Evolutionary conservation across 1,139 yeast species (phyloP), one percentile per base, ranked within the genome.

Genomic region (Yamadazyma siamensis): DNA sequence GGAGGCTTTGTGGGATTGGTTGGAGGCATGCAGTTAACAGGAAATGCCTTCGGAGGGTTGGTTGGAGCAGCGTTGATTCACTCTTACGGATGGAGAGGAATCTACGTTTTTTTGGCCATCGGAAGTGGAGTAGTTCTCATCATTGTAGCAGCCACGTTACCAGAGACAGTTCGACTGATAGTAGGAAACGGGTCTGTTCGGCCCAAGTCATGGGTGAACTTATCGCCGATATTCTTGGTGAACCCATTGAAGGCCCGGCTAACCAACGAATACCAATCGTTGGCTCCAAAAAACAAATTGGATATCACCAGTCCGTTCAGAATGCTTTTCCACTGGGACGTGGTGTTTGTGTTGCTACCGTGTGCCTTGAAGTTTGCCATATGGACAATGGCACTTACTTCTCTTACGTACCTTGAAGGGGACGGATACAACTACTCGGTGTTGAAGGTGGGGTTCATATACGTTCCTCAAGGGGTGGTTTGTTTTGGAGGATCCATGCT

Each of bases 1-100:
- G 71, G 71, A 3, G 58, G 65, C 1, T 64, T 63, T 47, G 65
- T 65, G 15, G 70, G 71, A 0, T 36, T 55, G 5, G 61, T 61
- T 1, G 39, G 54, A 8, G 71, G 71, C 1, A 46, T 57, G 36
- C 63, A 59, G 27, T 41, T 63, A 23, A 47, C 60, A 4, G 71
- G 71, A 1, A 61, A 61, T 35, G 69, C 67, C 2, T 50, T 64
- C 35, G 71, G 70, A 3, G 63, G 66, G 1, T 39, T 65, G n/a
- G 39, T 64, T 3, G 71, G 71, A 2, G 64, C 70, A 2, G 62
- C 54, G 1, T 42, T 65, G 11, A 49, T 62, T 3, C 36, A 46
- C 30, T 45, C 45, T 17, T 65, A 54, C 38, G 39, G 48, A 17
- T 65, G 71, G 71, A 49, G 70, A 45, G 54, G 65, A 6, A 60